Percentiles rank a stretch among this genome's conserved stretches.
Evolutionary conservation across 1,139 yeast genomes (phyloP).

Genomic region (Pichia sorboxylosa): DNA sequence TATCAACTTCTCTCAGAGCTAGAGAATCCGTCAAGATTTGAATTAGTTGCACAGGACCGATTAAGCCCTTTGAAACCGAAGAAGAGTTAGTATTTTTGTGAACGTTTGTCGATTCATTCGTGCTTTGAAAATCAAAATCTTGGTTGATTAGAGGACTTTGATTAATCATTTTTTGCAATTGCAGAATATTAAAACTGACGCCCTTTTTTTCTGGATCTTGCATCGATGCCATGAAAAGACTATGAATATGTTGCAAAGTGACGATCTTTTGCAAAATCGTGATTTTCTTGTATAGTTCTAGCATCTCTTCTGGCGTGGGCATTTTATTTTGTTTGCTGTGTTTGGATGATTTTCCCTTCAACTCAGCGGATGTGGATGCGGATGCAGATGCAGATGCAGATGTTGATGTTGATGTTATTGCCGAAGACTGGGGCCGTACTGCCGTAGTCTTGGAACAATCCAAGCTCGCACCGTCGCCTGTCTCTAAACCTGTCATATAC

Average conservation of each 20-base stretch:
- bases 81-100: not conserved
- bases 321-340: constrained; percentile 9
- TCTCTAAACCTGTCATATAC: no score
- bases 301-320: constrained; percentile 21
- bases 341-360: not conserved
- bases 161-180: constrained; percentile 24
- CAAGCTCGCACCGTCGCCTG: no score
- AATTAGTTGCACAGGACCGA: constrained; percentile 22
- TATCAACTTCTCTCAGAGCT: constrained; percentile 15
- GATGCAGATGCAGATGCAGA: no score
- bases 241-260: constrained; percentile 25
- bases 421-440: no score
- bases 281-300: constrained; percentile 19
- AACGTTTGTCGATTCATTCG: not conserved
- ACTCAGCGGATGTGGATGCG: not conserved
- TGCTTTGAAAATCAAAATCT: constrained; percentile 19
- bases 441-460: no score
- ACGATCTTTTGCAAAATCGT: constrained; percentile 24
- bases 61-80: constrained; percentile 5
- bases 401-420: no score
- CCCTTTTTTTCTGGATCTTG: constrained; percentile 22
- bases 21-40: constrained; percentile 25
- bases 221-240: constrained; percentile 22
- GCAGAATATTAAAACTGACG: constrained; percentile 24
- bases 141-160: constrained; percentile 24